These are phyloP conservation scores for Penicillium sp. DNA, from an alignment of 2,329 filamentous ascomycete genomes.

Conservation along the genomic window DNA sequence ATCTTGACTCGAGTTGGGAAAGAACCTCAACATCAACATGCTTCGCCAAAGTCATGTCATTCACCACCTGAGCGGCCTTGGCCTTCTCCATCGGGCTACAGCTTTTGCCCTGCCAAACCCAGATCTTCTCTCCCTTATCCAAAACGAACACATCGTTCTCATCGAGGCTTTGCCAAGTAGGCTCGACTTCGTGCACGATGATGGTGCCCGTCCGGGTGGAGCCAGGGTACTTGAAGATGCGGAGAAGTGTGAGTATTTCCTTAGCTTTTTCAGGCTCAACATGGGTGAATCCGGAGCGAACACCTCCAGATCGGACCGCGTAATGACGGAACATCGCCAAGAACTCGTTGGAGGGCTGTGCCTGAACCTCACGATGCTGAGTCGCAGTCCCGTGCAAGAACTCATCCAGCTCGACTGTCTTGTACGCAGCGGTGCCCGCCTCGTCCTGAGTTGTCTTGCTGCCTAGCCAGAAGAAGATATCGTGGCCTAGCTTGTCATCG, in stretches of 20 bases:
- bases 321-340: conserved; percentile 59
- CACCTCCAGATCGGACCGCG: conserved; percentile 60
- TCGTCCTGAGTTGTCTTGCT: conserved; percentile 66
- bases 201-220: conserved; percentile 44
- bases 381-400: conserved; percentile 61
- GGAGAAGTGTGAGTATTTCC: conserved; percentile 54
- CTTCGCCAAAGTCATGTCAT: conserved; percentile 57
- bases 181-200: conserved; percentile 63
- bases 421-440: conserved; percentile 66
- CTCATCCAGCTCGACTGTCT: conserved; percentile 68
- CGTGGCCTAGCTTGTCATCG: conserved; percentile 54
- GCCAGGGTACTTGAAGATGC: conserved; percentile 61
- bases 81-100: conserved; percentile 69
- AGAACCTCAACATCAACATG: conserved; percentile 64
- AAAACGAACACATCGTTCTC: conserved; percentile 66
- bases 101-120: conserved; percentile 66
- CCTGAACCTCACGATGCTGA: conserved; percentile 65
- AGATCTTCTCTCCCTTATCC: conserved; percentile 63
- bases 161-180: conserved; percentile 61
- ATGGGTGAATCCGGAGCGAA: conserved; percentile 62
- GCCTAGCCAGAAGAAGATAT: conserved; percentile 70
- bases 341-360: conserved; percentile 59
- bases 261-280: conserved; percentile 52
- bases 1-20: conserved; percentile 54
- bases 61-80: conserved; percentile 65